These are phyloP conservation scores for Fraxinus paxiana DNA, from an alignment of 305 asterid genomes.

Conservation along the genomic window DNA sequence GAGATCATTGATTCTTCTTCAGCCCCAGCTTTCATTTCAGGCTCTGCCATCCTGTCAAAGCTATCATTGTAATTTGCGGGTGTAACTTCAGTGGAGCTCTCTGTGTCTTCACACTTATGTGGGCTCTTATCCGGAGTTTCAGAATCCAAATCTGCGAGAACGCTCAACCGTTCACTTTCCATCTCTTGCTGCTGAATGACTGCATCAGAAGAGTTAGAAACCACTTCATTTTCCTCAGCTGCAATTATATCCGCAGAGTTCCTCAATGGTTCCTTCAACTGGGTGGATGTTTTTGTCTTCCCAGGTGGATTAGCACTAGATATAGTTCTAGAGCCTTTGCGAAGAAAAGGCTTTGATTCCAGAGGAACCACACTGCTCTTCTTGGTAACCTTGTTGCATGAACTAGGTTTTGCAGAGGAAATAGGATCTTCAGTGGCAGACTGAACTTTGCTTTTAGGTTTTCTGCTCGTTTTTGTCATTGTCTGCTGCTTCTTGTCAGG, in stretches of 20 bases:
- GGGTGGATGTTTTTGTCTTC: slow-evolving; percentile 45
- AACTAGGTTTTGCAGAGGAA: slow-evolving; percentile 55
- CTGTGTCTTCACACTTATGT: slow-evolving; percentile 38
- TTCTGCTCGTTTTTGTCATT: slow-evolving; percentile 37
- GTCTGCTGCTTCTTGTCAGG: slow-evolving; percentile 61
- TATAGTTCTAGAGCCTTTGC: slow-evolving; percentile 67
- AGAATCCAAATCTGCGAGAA: slow-evolving; percentile 23
- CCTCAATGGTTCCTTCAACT: slow-evolving; percentile 43
- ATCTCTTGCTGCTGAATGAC: slow-evolving; percentile 43
- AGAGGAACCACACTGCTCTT: slow-evolving; percentile 87
- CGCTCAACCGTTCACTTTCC: slow-evolving; percentile 29
- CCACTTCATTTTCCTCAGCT: slow-evolving; percentile 40
- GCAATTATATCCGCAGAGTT: slow-evolving; percentile 29
- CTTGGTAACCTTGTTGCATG: slow-evolving; percentile 68
- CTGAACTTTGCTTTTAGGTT: slow-evolving; percentile 46
- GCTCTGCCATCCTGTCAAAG: slow-evolving; percentile 29
- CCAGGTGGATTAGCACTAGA: slow-evolving; percentile 41
- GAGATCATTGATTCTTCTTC: slow-evolving; percentile 68
- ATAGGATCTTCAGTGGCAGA: slow-evolving; percentile 46
- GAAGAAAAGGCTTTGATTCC: slow-evolving; percentile 88
- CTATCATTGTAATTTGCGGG: slow-evolving; percentile 23
- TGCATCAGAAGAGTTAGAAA: slow-evolving; percentile 35
- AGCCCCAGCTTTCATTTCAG: slow-evolving; percentile 32
- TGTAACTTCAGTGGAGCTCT: slow-evolving; percentile 33
- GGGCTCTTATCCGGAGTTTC: slow-evolving; percentile 33